Evolutionary conservation across 129 eudicot genomes (phyloP).

Genomic region (Sambucus nigra): DNA sequence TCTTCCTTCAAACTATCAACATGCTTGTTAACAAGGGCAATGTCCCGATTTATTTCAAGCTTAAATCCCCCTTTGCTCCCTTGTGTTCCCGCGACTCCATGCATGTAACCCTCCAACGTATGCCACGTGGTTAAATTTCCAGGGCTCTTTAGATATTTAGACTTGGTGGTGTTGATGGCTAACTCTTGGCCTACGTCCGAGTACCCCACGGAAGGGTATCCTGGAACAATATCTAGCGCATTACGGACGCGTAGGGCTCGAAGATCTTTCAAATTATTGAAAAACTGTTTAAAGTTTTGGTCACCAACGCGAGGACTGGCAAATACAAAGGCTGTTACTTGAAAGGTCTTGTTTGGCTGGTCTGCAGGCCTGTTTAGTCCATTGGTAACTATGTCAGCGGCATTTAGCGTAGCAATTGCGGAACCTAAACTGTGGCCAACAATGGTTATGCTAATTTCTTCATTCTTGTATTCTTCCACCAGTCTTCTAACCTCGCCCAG

Average conservation of each 20-base stretch:
- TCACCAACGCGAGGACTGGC: slow-evolving; percentile 90
- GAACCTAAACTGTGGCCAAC: slow-evolving; percentile 95
- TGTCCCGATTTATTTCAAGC: slow-evolving; percentile 43
- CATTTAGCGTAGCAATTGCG: slow-evolving; percentile 70
- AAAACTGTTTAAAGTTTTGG: slow-evolving; percentile 25
- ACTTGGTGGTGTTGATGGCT: slow-evolving; percentile 46
- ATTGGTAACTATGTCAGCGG: slow-evolving; percentile 61
- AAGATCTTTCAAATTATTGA: slow-evolving; percentile 25
- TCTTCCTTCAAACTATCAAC: slow-evolving; percentile 59
- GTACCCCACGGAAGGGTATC: slow-evolving; percentile 51
- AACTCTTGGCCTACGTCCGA: slow-evolving; percentile 61
- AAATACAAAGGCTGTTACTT: slow-evolving; percentile 61
- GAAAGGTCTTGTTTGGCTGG: slow-evolving; percentile 39
- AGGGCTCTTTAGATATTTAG: slow-evolving; percentile 52
- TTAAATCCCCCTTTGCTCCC: slow-evolving; percentile 58
- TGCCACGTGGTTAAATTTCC: slow-evolving; percentile 60
- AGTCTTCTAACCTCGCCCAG: slow-evolving; percentile 52
- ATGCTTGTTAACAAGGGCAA: slow-evolving; percentile 57
- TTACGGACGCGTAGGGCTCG: slow-evolving; percentile 44
- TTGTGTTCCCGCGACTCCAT: slow-evolving; percentile 88
- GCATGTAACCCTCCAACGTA: slow-evolving; percentile 63
- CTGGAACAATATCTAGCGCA: slow-evolving; percentile 51
- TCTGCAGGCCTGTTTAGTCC: slow-evolving; percentile 41
- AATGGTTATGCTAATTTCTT: slow-evolving; percentile 71
- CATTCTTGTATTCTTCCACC: slow-evolving; percentile 76